These are phyloP conservation scores for Colletotrichum tofieldiae DNA, from an alignment of 2,329 filamentous ascomycete species.

Conservation along the genomic window DNA sequence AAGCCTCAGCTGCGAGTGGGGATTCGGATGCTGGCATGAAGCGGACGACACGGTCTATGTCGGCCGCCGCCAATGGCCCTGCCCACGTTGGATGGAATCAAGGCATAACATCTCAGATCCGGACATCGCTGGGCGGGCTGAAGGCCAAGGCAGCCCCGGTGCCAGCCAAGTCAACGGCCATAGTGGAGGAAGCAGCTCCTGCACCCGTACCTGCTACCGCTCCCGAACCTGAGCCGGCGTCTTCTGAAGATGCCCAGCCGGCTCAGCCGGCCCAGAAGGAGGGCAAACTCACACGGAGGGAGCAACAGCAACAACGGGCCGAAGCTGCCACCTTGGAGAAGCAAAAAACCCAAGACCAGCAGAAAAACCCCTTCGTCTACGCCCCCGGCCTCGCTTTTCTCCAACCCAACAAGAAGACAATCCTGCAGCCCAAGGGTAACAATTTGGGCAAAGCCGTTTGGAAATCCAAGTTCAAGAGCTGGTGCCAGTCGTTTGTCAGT, in stretches of 20 bases:
- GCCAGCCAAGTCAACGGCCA: background rate
- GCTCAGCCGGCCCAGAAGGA: background rate
- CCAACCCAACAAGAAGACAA: slow-evolving; percentile 32
- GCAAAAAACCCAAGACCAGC: slow-evolving; percentile 26
- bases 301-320: slow-evolving; percentile 17
- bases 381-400: slow-evolving; percentile 16
- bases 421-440: slow-evolving; percentile 34
- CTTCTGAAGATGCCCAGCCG: slow-evolving; percentile 11
- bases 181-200: slow-evolving; percentile 12
- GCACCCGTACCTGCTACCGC: background rate
- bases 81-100: slow-evolving; percentile 39
- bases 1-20: background rate
- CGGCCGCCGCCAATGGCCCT: slow-evolving; percentile 10
- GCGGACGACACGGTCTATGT: slow-evolving; percentile 29
- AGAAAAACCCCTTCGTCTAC: slow-evolving; percentile 24
- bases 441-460: slow-evolving; percentile 45
- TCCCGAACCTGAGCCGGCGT: slow-evolving; percentile 7
- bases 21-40: slow-evolving; percentile 22
- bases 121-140: slow-evolving; percentile 35
- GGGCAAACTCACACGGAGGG: slow-evolving; percentile 17
- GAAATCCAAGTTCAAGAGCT: slow-evolving; percentile 54
- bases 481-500: slow-evolving; percentile 51
- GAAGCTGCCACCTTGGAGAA: slow-evolving; percentile 12
- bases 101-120: slow-evolving; percentile 40
- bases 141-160: background rate